Conservation (phyloP, 164 flowering plant genomes). For the Echeveria elegans region DNA sequence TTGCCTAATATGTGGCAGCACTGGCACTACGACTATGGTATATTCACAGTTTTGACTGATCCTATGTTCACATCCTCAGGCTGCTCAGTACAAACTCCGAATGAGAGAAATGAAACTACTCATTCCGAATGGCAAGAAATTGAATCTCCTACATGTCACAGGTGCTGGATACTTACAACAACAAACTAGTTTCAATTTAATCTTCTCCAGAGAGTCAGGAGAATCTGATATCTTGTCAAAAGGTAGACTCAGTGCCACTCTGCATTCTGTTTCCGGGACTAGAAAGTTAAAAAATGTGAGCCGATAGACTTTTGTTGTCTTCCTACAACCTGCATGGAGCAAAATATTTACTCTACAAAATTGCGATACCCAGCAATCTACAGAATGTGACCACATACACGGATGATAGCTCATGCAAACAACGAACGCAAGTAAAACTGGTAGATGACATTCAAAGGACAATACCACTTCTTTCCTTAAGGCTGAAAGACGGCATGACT, state of each 20-base stretch:
- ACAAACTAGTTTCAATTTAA: conserved; percentile 30
- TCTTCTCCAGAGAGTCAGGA: conserved; percentile 62
- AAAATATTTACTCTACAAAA: conserved; percentile 46
- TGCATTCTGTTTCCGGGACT: conserved; percentile 74
- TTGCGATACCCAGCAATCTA: conserved; percentile 15
- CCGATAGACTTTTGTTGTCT: conserved; percentile 86
- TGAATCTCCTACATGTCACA: conserved; percentile 51
- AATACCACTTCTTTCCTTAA: conserved; percentile 60
- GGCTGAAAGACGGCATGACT: conserved; percentile 85
- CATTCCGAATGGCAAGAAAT: conserved; percentile 18
- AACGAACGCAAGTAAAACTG: conserved; percentile 13
- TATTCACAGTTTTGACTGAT: conserved; percentile 72
- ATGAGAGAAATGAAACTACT: conserved; percentile 13
- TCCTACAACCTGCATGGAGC: conserved; percentile 87
- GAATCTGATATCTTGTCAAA: conserved; percentile 80
- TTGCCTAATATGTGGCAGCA: conserved; percentile 86
- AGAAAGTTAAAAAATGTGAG: conserved; percentile 31
- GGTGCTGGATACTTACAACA: conserved; percentile 44
- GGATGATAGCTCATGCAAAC: conserved; percentile 10
- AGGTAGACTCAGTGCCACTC: conserved; percentile 80
- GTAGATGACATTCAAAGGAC: conserved; percentile 33
- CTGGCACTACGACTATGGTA: conserved; percentile 96
- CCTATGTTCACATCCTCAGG: conserved; percentile 50
- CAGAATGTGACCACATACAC: conserved; percentile 5
- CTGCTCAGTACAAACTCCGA: not conserved